Evolutionary conservation across 345 rosid genomes (phyloP).

Genomic region (Gossypium bickii): DNA sequence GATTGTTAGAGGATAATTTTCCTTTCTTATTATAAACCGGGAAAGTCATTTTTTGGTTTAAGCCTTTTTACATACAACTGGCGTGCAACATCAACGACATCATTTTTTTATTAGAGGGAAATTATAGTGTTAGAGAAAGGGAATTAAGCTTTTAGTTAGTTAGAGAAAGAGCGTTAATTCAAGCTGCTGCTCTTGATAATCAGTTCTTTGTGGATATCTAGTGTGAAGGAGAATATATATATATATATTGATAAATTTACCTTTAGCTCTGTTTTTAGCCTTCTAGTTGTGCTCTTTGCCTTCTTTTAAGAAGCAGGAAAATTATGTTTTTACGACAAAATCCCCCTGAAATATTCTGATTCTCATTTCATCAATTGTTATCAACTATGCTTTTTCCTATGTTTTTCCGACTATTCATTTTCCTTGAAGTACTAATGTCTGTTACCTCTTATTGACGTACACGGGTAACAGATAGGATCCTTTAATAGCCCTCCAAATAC

Average conservation of each 20-base stretch:
- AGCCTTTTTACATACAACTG: not conserved
- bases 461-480: not conserved
- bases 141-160: slow-evolving; percentile 3
- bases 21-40: not conserved
- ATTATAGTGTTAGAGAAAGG: not conserved
- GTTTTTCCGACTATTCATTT: too few species aligned
- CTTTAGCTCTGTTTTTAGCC: slow-evolving; percentile 1
- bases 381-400: not conserved
- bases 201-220: not conserved
- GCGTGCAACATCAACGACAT: not conserved
- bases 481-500: not conserved
- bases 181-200: not conserved
- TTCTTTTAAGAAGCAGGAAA: not conserved
- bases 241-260: not conserved
- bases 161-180: not conserved
- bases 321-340: not conserved
- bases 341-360: not conserved
- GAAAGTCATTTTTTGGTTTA: not conserved
- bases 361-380: not conserved
- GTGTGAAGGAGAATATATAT: not conserved
- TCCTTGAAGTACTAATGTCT: not conserved
- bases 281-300: not conserved
- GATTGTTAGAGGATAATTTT: not conserved
- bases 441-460: too few species aligned
- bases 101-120: not conserved